Percentiles rank a stretch among this genome's conserved stretches.
Evolutionary conservation across 805 yeast genomes (phyloP).

Genomic region (Candida lessepsii): DNA sequence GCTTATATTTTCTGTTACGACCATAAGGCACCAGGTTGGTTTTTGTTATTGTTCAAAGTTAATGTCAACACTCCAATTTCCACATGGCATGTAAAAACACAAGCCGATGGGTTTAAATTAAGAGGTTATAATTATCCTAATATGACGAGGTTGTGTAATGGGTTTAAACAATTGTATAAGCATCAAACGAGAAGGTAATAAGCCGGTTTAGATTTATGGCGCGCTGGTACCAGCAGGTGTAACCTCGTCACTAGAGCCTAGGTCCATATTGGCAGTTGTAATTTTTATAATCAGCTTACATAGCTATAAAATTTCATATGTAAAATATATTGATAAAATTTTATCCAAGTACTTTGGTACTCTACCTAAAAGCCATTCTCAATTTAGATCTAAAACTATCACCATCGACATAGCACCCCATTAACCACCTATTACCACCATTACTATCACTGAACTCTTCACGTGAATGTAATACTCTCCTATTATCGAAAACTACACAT

Average conservation of each 20-base stretch:
- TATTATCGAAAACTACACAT: conserved; percentile 68
- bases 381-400: conserved; percentile 67
- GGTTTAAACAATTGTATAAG: conserved; percentile 73
- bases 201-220: too few species aligned
- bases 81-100: conserved; percentile 89
- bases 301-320: too few species aligned
- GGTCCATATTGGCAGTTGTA: too few species aligned
- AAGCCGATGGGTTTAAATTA: conserved; percentile 80
- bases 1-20: conserved; percentile 90
- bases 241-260: too few species aligned
- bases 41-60: conserved; percentile 80
- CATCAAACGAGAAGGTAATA: conserved; percentile 15
- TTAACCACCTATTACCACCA: conserved; percentile 62
- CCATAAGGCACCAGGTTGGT: conserved; percentile 92
- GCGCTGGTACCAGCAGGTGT: too few species aligned
- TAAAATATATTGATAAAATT: too few species aligned
- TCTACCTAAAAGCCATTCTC: conserved; percentile 26
- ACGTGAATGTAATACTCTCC: conserved; percentile 70
- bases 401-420: conserved; percentile 73
- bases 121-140: conserved; percentile 84
- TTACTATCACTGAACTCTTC: conserved; percentile 38
- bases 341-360: too few species aligned
- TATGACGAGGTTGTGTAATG: conserved; percentile 85
- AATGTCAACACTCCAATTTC: conserved; percentile 64
- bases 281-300: too few species aligned